Evolutionary conservation across 805 yeast species (phyloP), one percentile per base, ranked within the genome.

Genomic region (Teunomyces atbi): DNA sequence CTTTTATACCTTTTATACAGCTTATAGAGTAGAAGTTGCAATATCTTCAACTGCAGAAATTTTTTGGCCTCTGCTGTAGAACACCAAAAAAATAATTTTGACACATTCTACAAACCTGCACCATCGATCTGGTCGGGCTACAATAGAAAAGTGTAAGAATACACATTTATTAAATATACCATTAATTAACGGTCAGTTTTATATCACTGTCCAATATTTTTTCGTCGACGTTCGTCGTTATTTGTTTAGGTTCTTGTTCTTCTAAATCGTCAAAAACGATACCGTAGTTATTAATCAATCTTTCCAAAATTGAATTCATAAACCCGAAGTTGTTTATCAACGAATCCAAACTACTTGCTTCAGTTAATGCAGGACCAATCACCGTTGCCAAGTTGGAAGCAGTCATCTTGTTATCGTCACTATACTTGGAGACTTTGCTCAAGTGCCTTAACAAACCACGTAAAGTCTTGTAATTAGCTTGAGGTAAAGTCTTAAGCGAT

Each of bases 361-460:
- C 84, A 4, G 82, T 78, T 45, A 80, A 70, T 2, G 82, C 78
- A 1, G 84, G 84, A 1, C 83, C 84, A 51, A 92, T 85, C 5
- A 92, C 97, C 45, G 95, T 92, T 4, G 97, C 96, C 58, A 92
- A 68, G 60, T 92, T 92, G 1, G 89, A 83, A 2, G 96, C 81
- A 46, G 85, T 88, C 98, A 92, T 92, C 61, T 83, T 83, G 67
- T 92, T 92, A 40, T 68, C 69, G 8, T 78, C 82, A 38, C 84
- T 82, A 58, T 81, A 82, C 48, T 76, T 77, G 45, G 86, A 83
- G 19, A 92, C 84, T 53, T 76, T 76, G 52, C 77, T 73, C 69
- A 91, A 75, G 68, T 91, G 98, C 36, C 73, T 67, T 32, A 86
- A 73, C 45, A 92, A 71, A 41, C 86, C 67, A 57, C 80, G 80